phyloP scores from a whole-genome alignment of 495 filamentous ascomycete species.

The Aspergillus indologenus region DNA sequence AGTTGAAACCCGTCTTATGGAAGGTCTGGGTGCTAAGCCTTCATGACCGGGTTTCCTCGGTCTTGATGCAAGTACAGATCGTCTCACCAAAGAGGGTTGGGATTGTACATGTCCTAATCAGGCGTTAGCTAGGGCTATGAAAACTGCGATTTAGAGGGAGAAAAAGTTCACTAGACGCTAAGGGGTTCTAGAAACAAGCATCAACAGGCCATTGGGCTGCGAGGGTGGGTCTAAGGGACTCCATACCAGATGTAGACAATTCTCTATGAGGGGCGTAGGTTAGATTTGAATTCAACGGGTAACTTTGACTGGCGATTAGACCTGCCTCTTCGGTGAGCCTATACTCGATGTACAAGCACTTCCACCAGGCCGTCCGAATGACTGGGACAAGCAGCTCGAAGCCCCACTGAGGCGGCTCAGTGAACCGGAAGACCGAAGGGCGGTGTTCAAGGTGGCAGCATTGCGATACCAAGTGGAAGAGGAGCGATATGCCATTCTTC shows the following conservation, averaged over 20 bases:
- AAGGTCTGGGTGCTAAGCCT: not conserved
- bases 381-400: not conserved
- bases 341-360: slow-evolving; percentile 5
- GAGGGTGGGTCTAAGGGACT: not conserved
- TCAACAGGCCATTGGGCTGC: not conserved
- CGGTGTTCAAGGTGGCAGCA: slow-evolving; percentile 10
- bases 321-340: slow-evolving; percentile 15
- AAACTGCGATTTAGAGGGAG: not conserved
- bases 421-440: slow-evolving; percentile 1
- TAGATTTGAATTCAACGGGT: slow-evolving; percentile 2
- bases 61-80: not conserved
- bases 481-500: slow-evolving; percentile 13
- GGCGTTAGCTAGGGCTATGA: not conserved
- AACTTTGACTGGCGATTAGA: slow-evolving; percentile 1
- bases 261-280: slow-evolving; percentile 12
- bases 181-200: not conserved
- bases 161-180: not conserved
- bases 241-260: slow-evolving; percentile 9
- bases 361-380: slow-evolving; percentile 1
- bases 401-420: not conserved
- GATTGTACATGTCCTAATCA: not conserved
- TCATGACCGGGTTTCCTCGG: slow-evolving; percentile 5
- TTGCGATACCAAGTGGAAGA: slow-evolving; percentile 6
- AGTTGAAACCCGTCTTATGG: slow-evolving; percentile 27
- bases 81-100: not conserved